Evolutionary conservation across 2,329 filamentous ascomycete genomes (phyloP), one percentile per base, ranked within the genome.

Genomic region (Paecilomyces fulvus): DNA sequence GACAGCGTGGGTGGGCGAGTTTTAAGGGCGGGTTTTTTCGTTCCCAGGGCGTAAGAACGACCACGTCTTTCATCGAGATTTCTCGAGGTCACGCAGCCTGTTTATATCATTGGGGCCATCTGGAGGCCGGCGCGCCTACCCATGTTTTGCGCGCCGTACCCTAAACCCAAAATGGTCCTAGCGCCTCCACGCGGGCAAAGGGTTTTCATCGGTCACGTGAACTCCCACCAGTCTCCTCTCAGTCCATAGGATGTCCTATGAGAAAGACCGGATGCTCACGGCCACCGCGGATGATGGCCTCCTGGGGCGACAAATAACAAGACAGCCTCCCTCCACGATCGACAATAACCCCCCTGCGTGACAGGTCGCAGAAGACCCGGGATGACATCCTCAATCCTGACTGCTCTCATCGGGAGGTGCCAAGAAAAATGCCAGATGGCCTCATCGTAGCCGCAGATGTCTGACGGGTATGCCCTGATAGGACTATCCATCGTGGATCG

Each of bases 51-150:
- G 25, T 28, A 28, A 28, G 33, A 14, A 14, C 33, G 51, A 20
- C 51, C 50, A 28, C n/a, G 52, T 48, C 30, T 54, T 55, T 54
- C 57, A 52, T 63, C 61, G 54, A 64, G 62, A 59, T 60, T 56
- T 55, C 37, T 73, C 73, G 72, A 74, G 71, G 73, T 74, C 70
- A 73, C 71, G 72, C 70, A 70, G 70, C 67, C 68, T 72, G 73
- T 75, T 75, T 75, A 75, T 75, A 75, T 75, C 72, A 75, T 75
- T 72, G 71, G 71, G 64, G 37, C 64, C 63, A 63, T 67, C 65
- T 67, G 68, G 63, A 56, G 64, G 62, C 66, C 66, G 67, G 64
- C 72, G 72, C 71, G 71, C 67, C 67, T 67, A 66, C 64, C 71
- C 69, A 72, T 73, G 71, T 70, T 72, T 43, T 70, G 65, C 68